phyloP scores from a whole-genome alignment of 768 basidiomycete species.

The Lentinula edodes region DNA sequence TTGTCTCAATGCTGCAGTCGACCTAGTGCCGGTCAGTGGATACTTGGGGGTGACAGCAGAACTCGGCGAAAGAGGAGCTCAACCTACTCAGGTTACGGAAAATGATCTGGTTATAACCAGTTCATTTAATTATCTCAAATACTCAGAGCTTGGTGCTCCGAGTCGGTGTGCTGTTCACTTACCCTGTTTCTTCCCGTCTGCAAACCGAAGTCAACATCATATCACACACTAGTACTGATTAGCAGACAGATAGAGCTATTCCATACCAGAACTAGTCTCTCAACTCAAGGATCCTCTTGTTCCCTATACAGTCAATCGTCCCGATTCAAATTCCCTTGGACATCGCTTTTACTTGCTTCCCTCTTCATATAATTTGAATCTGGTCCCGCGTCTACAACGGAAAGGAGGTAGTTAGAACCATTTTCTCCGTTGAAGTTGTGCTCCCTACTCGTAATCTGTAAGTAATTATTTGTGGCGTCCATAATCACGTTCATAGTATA shows the following conservation, averaged over 20 bases:
- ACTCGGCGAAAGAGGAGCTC: no score
- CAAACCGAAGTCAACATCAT: background rate
- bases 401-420: background rate
- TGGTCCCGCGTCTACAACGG: background rate
- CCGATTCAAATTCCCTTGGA: background rate
- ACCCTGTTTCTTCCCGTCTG: background rate
- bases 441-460: background rate
- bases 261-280: background rate
- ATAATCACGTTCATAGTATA: background rate
- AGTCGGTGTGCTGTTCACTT: background rate
- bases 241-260: background rate
- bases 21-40: no score
- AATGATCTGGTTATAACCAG: no score
- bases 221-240: background rate
- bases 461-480: conserved; percentile 1
- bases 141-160: no score
- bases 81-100: no score
- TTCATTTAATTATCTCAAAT: no score
- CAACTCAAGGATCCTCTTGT: background rate
- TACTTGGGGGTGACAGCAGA: no score
- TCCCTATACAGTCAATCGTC: background rate
- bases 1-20: no score
- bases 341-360: background rate
- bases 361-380: background rate
- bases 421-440: background rate